Evolutionary conservation across 352 stramenopile species (phyloP).

Genomic region (Globisporangium camurandrum): DNA sequence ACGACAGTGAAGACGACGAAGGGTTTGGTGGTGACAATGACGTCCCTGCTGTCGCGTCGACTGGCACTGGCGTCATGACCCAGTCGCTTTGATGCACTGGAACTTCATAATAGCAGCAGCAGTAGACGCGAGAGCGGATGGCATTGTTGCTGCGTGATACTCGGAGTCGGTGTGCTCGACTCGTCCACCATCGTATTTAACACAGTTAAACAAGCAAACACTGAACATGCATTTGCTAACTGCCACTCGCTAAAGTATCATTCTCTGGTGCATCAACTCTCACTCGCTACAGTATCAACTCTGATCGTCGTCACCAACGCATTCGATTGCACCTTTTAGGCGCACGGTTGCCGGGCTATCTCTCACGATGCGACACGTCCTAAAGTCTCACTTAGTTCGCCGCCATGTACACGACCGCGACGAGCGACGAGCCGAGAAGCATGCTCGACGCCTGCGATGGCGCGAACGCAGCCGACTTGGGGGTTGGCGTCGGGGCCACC

Average conservation of each 20-base stretch:
- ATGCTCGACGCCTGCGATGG: background rate
- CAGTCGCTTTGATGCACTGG: background rate
- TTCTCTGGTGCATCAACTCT: background rate
- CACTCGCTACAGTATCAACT: background rate
- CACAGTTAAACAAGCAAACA: no score
- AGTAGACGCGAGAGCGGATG: no score
- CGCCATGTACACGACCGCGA: background rate
- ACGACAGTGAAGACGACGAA: conserved; percentile 8
- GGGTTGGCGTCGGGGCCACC: background rate
- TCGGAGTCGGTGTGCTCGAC: no score
- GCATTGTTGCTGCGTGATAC: no score
- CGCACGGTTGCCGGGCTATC: no score
- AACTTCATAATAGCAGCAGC: no score
- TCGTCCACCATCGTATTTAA: background rate
- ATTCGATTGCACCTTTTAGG: no score
- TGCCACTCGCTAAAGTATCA: background rate
- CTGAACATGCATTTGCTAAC: no score
- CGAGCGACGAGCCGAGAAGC: background rate
- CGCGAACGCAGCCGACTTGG: background rate
- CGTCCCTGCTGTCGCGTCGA: no score
- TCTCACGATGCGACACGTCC: no score
- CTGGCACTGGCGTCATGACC: background rate
- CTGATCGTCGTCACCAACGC: no score
- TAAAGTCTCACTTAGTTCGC: background rate
- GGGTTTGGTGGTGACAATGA: background rate